phyloP scores from a whole-genome alignment of 768 basidiomycete species.

The Leccinum uliginosum region DNA sequence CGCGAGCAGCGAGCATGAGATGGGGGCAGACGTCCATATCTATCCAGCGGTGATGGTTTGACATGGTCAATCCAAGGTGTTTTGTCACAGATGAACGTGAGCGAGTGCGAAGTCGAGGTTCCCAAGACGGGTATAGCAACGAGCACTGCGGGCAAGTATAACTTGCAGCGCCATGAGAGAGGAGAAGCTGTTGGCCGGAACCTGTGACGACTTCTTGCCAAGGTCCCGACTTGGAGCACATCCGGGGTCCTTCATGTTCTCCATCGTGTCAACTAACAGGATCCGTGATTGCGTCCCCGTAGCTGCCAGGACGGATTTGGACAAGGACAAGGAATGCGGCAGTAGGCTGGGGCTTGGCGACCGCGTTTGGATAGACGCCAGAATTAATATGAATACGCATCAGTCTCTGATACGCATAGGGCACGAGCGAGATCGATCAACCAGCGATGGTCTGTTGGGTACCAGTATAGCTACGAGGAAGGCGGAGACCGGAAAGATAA shows the following conservation, averaged over 20 bases:
- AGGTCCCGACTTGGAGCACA: not conserved
- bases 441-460: conserved; percentile 5
- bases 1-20: conserved; percentile 1
- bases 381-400: conserved; percentile 2
- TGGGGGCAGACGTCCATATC: not conserved
- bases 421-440: conserved; percentile 12
- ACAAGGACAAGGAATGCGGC: conserved; percentile 13
- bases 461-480: not conserved
- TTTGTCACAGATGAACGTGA: conserved; percentile 20
- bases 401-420: conserved; percentile 10
- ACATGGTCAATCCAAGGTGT: conserved; percentile 13
- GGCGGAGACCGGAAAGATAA: not conserved
- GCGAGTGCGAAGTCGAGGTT: conserved; percentile 14
- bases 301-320: conserved; percentile 18
- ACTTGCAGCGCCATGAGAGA: conserved; percentile 18
- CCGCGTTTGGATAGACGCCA: conserved; percentile 12
- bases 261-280: conserved; percentile 4
- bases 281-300: conserved; percentile 10
- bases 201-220: conserved; percentile 9
- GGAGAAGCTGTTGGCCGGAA: conserved; percentile 10
- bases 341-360: conserved; percentile 22
- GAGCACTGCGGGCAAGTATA: conserved; percentile 11
- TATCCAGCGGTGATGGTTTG: conserved; percentile 6
- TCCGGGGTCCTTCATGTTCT: conserved; percentile 11
- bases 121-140: conserved; percentile 23